Evolutionary conservation across 768 basidiomycete genomes (phyloP), one percentile per base, ranked within the genome.

Genomic region (Boletus sp.): DNA sequence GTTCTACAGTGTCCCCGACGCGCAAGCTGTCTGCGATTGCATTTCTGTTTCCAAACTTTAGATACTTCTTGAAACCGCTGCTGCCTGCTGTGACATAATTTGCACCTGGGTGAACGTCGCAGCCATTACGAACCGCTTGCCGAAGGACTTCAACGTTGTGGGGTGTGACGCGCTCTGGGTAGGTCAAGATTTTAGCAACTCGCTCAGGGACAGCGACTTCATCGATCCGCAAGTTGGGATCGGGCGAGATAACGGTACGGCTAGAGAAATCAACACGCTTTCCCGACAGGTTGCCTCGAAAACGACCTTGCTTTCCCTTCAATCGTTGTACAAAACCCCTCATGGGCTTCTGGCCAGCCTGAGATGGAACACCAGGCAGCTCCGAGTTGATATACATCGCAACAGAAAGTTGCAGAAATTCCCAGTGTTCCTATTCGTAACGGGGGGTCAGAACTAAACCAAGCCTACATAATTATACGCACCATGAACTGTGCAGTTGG

Each of bases 331-430:
- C 96, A 69, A 98, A 96, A 15, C 97, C 97, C 53, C 97, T 87
- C 64, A 97, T 96, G 9, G 97, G 96, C 66, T 97, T 97, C 71
- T 91, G 87, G 42, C 90, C 91, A 68, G 85, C 82, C 71, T 90
- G 87, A 4, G 89, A 86, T 1, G 90, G 90, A 11, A 98, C 86
- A 42, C 97, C 97, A 14, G 97, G 97, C 12, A 94, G 79, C 69
- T 98, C 95, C 2, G 96, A 96, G 75, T 98, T 98, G 77, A 99
- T 89, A 72, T 98, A 99, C 83, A 98, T 89, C 0, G 97, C 97
- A 28, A 98, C 92, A 15, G 89, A 89, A 48, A 95, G 80, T 66
- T 97, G 94, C 1, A 99, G 79, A 62, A 96, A 94, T 65, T 98
- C 97, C 97, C 97, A 99, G 83, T 96, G 88, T 82, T 94, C 95